Conservation (phyloP, 805 yeast species). For the Millerozyma miso region DNA sequence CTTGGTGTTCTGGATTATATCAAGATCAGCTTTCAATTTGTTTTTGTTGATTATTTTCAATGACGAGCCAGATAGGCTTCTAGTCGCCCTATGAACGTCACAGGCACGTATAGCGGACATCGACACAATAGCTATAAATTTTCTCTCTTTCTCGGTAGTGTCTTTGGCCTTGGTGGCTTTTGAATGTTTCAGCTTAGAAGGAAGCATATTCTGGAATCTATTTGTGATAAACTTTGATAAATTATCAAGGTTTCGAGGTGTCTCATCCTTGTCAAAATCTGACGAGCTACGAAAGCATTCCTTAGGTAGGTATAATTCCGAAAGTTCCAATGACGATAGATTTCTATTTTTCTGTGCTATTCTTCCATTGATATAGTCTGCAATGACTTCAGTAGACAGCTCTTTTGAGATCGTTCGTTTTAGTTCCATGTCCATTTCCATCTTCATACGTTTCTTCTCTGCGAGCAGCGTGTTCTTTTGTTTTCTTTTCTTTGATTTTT, state of each 20-base stretch:
- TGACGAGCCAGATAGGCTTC: slow-evolving; percentile 47
- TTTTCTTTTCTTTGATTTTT: slow-evolving; percentile 15
- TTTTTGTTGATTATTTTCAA: slow-evolving; percentile 74
- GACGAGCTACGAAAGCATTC: slow-evolving; percentile 58
- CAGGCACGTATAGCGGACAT: slow-evolving; percentile 86
- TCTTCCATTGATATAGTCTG: slow-evolving; percentile 61
- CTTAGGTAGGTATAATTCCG: slow-evolving; percentile 58
- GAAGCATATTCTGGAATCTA: slow-evolving; percentile 46
- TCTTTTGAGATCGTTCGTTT: slow-evolving; percentile 53
- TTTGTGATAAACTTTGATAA: slow-evolving; percentile 50
- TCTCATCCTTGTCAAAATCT: slow-evolving; percentile 41
- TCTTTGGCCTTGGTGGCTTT: slow-evolving; percentile 21
- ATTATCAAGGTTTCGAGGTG: slow-evolving; percentile 48
- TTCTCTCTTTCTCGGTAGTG: slow-evolving; percentile 27
- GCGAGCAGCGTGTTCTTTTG: slow-evolving; percentile 42
- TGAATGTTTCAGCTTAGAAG: slow-evolving; percentile 27
- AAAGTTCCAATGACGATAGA: slow-evolving; percentile 69
- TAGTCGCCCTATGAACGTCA: slow-evolving; percentile 67
- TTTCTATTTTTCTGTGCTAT: slow-evolving; percentile 60
- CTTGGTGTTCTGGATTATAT: slow-evolving; percentile 38
- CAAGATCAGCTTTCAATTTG: slow-evolving; percentile 60
- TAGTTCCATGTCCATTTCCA: slow-evolving; percentile 58
- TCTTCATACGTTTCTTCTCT: slow-evolving; percentile 61
- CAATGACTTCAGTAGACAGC: slow-evolving; percentile 51
- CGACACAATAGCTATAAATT: slow-evolving; percentile 51